phyloP scores from a whole-genome alignment of 768 basidiomycete species.

The Russula emetica region DNA sequence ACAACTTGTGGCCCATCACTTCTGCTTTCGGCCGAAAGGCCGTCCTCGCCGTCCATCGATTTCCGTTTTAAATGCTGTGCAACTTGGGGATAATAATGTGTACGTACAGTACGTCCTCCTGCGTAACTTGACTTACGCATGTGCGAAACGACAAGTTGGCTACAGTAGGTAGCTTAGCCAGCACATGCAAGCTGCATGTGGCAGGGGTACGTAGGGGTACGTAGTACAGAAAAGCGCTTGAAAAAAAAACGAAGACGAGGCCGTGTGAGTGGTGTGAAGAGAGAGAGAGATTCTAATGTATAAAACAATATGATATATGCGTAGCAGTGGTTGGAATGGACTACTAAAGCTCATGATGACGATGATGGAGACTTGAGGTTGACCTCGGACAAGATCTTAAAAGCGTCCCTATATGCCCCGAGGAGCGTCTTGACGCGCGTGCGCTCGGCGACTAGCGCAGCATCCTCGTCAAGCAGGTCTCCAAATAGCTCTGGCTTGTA shows the following conservation, averaged over 20 bases:
- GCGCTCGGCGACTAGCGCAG: constrained; percentile 89
- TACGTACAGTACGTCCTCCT: background rate
- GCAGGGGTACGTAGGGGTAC: background rate
- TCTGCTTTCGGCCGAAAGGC: too few relatives aligned
- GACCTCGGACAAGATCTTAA: constrained; percentile 81
- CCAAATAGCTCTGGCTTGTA: constrained; percentile 94
- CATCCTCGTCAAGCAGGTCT: constrained; percentile 92
- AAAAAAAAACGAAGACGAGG: background rate
- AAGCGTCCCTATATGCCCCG: constrained; percentile 94
- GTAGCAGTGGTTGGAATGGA: background rate
- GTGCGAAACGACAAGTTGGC: background rate
- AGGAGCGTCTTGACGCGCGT: constrained; percentile 89
- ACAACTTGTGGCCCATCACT: background rate
- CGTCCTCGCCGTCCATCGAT: too few relatives aligned
- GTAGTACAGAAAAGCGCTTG: background rate
- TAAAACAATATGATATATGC: background rate
- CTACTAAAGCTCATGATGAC: background rate
- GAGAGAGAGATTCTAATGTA: background rate
- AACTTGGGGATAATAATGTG: background rate
- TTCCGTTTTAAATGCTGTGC: background rate
- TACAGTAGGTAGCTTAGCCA: background rate
- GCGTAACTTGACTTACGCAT: background rate
- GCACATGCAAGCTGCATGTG: too few relatives aligned
- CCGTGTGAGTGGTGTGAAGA: background rate
- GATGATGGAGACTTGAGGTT: constrained; percentile 57